A percentile compares a stretch with the other conserved stretches of the same genome.
phyloP scores from a whole-genome alignment of 805 yeast species.

The Candida rishiriensis region DNA sequence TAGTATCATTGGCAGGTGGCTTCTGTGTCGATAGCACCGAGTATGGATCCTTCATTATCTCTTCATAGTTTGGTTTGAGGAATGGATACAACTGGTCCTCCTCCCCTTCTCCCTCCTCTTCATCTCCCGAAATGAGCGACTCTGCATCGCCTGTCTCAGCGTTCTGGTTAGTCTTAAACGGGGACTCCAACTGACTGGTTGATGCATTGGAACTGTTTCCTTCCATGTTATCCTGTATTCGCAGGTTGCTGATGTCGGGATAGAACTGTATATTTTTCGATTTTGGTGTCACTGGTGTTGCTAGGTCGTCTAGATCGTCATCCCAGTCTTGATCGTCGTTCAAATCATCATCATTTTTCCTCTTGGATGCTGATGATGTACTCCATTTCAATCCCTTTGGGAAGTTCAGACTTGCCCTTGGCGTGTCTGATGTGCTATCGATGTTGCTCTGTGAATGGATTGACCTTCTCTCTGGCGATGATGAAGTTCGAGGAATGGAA shows the following conservation, averaged over 20 bases:
- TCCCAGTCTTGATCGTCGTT: conserved; percentile 94
- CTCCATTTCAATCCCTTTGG: conserved; percentile 7
- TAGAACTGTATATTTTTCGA: conserved; percentile 11
- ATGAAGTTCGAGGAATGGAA: conserved; percentile 7
- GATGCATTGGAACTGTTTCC: background rate
- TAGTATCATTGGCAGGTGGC: conserved; percentile 37
- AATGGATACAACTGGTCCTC: conserved; percentile 19
- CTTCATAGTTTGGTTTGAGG: conserved; percentile 28
- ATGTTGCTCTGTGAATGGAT: conserved; percentile 8
- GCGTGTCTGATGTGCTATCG: conserved; percentile 8
- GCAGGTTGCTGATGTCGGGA: conserved; percentile 18
- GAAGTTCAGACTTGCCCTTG: conserved; percentile 12
- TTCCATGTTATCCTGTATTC: background rate
- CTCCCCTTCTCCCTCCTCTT: conserved; percentile 8
- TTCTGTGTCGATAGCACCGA: conserved; percentile 26
- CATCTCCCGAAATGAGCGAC: background rate
- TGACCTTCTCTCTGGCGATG: conserved; percentile 18
- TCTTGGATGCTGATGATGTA: conserved; percentile 26
- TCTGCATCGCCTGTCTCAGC: conserved; percentile 1
- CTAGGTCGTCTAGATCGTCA: conserved; percentile 56
- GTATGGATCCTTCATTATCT: conserved; percentile 41
- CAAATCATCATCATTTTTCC: conserved; percentile 74
- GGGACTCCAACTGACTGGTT: background rate
- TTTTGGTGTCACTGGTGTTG: conserved; percentile 13
- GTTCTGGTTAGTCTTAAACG: background rate